phyloP scores from a whole-genome alignment of 768 basidiomycete species.

The Tulasnella calospora region DNA sequence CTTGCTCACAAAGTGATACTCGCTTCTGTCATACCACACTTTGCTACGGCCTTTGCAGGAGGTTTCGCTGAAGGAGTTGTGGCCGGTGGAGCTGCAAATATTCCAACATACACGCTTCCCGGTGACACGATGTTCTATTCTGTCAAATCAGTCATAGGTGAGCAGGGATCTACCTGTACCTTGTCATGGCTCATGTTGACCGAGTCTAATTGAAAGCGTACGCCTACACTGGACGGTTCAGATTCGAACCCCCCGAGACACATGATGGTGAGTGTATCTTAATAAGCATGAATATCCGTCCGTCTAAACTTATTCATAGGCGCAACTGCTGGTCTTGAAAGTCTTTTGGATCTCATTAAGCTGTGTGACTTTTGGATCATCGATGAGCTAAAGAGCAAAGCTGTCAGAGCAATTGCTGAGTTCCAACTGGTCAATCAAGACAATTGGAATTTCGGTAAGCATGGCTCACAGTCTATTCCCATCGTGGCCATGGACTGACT shows the following conservation, averaged over 20 bases:
- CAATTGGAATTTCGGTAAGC: not conserved
- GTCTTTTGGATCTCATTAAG: not conserved
- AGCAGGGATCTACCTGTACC: not conserved
- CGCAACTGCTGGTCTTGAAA: not conserved
- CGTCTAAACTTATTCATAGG: not conserved
- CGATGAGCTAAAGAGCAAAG: not conserved
- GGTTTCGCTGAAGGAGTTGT: not conserved
- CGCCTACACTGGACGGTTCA: not conserved
- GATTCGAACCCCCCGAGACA: not conserved
- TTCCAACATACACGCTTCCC: not conserved
- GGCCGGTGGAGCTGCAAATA: not conserved
- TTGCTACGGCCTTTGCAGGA: not conserved
- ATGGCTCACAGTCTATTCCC: too few relatives aligned
- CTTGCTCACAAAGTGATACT: constrained; percentile 1
- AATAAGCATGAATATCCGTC: too few relatives aligned
- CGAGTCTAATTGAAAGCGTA: not conserved
- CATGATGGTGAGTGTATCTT: not conserved
- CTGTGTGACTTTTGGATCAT: not conserved
- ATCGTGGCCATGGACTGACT: too few relatives aligned
- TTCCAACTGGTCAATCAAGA: not conserved
- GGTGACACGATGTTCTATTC: not conserved
- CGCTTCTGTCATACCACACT: not conserved
- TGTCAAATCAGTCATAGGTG: constrained; percentile 1
- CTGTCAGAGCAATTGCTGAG: not conserved
- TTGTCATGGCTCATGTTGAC: not conserved